Percentiles rank a stretch among this genome's conserved stretches.
phyloP scores from a whole-genome alignment of 2,329 filamentous ascomycete genomes.

The Microascus cirrosus region DNA sequence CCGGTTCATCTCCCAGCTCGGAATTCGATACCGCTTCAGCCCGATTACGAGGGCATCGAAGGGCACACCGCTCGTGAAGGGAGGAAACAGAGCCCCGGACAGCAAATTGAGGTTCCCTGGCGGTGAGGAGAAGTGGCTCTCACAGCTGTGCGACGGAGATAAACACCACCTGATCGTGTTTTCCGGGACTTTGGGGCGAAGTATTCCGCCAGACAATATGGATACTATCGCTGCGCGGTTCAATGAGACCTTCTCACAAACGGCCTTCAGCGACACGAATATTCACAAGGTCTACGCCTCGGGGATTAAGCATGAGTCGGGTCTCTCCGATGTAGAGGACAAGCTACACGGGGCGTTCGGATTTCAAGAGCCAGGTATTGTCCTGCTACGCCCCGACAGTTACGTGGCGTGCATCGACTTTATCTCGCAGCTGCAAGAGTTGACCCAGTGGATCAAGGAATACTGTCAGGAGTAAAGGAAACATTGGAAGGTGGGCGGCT shows the following conservation, averaged over 20 bases:
- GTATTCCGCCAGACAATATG: slow-evolving; percentile 1
- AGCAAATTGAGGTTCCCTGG: slow-evolving; percentile 13
- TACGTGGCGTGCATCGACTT: slow-evolving; percentile 1
- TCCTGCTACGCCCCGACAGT: not conserved
- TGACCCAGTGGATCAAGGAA: not conserved
- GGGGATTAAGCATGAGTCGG: not conserved
- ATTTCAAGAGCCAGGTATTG: not conserved
- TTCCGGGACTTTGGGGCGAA: slow-evolving; percentile 8
- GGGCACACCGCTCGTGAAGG: slow-evolving; percentile 23
- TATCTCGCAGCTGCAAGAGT: not conserved
- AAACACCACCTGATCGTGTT: slow-evolving; percentile 21
- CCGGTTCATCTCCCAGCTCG: slow-evolving; percentile 26
- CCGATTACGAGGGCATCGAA: slow-evolving; percentile 20
- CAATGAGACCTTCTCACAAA: not conserved
- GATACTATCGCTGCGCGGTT: not conserved
- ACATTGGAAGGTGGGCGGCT: too few species aligned
- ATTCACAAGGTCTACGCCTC: not conserved
- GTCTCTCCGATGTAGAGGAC: not conserved
- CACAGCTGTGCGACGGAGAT: slow-evolving; percentile 14
- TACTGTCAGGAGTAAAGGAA: not conserved
- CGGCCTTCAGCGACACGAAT: not conserved
- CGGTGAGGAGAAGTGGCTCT: slow-evolving; percentile 11
- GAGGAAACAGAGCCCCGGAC: slow-evolving; percentile 35
- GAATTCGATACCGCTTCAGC: slow-evolving; percentile 28
- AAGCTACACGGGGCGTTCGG: not conserved